phyloP scores from a whole-genome alignment of 2,329 filamentous ascomycete genomes.

The Lecanosticta acicola region DNA sequence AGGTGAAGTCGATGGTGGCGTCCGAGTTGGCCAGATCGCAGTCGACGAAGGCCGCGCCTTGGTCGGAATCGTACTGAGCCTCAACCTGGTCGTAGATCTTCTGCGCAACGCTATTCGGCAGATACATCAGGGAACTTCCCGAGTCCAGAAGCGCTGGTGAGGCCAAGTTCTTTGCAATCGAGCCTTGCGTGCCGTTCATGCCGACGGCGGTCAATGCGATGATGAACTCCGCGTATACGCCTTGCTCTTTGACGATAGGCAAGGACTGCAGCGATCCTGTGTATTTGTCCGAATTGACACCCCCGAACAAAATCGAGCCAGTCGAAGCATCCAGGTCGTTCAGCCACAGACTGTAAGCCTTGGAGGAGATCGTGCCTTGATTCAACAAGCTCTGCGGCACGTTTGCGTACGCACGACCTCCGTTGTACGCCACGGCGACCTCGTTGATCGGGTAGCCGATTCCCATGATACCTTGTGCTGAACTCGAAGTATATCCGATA shows the following conservation, averaged over 20 bases:
- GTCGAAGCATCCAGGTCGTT: slow-evolving; percentile 56
- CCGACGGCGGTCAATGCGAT: slow-evolving; percentile 48
- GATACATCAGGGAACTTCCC: slow-evolving; percentile 65
- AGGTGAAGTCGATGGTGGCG: slow-evolving; percentile 52
- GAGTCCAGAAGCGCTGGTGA: slow-evolving; percentile 65
- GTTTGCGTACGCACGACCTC: slow-evolving; percentile 49
- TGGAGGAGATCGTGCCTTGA: slow-evolving; percentile 56
- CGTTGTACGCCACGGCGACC: slow-evolving; percentile 59
- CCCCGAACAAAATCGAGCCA: slow-evolving; percentile 72
- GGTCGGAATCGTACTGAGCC: slow-evolving; percentile 37
- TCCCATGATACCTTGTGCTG: slow-evolving; percentile 68
- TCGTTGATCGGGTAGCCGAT: slow-evolving; percentile 80
- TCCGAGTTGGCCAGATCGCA: slow-evolving; percentile 48
- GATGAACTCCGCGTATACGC: slow-evolving; percentile 49
- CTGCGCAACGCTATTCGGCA: slow-evolving; percentile 56
- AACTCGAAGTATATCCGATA: slow-evolving; percentile 59
- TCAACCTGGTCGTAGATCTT: slow-evolving; percentile 38
- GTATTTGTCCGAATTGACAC: slow-evolving; percentile 73
- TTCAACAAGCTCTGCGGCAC: slow-evolving; percentile 60
- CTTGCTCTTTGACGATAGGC: slow-evolving; percentile 48
- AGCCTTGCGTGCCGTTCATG: slow-evolving; percentile 38
- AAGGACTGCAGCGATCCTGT: slow-evolving; percentile 57
- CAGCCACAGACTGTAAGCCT: slow-evolving; percentile 64
- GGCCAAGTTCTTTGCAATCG: slow-evolving; percentile 39
- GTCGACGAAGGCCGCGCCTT: slow-evolving; percentile 47